Conservation (phyloP, 2,329 filamentous ascomycete genomes). For the Colletotrichum sp. region DNA sequence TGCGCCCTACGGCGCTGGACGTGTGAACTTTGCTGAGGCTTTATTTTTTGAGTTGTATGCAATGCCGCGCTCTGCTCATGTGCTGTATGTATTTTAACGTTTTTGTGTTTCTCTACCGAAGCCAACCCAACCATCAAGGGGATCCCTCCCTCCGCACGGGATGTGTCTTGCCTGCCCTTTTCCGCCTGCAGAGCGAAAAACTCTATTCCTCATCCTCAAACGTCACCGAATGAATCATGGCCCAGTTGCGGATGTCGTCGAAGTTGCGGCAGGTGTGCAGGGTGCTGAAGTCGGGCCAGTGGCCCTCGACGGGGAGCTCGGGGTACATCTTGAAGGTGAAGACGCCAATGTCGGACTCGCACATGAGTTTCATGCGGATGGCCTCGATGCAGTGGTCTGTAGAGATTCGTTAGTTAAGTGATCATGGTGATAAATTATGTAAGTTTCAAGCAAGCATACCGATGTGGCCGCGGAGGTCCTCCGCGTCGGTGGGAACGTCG, state of each 20-base stretch:
- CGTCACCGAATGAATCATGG: constrained; percentile 53
- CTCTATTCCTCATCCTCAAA: constrained; percentile 46
- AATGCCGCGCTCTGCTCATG: background rate
- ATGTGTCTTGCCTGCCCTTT: background rate
- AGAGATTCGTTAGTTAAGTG: background rate
- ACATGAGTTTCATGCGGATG: constrained; percentile 58
- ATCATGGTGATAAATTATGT: accelerated
- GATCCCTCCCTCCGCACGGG: background rate
- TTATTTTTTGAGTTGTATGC: background rate
- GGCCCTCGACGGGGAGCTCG: constrained; percentile 48
- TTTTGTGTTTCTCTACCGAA: background rate
- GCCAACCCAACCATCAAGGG: background rate
- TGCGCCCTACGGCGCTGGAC: background rate
- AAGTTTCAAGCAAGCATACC: constrained; percentile 26
- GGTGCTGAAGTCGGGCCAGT: constrained; percentile 61
- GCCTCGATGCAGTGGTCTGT: constrained; percentile 60
- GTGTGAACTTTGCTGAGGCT: background rate
- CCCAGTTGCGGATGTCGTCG: constrained; percentile 56
- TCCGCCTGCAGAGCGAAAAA: background rate
- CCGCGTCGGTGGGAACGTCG: constrained; percentile 48
- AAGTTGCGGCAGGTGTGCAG: constrained; percentile 61
- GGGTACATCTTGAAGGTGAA: constrained; percentile 58
- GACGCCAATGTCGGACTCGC: constrained; percentile 59
- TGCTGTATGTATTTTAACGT: background rate
- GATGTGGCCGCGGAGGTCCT: constrained; percentile 49